Base-by-base conservation (phyloP, 2,329 filamentous ascomycete species). In the Cladosporium halotolerans region DNA sequence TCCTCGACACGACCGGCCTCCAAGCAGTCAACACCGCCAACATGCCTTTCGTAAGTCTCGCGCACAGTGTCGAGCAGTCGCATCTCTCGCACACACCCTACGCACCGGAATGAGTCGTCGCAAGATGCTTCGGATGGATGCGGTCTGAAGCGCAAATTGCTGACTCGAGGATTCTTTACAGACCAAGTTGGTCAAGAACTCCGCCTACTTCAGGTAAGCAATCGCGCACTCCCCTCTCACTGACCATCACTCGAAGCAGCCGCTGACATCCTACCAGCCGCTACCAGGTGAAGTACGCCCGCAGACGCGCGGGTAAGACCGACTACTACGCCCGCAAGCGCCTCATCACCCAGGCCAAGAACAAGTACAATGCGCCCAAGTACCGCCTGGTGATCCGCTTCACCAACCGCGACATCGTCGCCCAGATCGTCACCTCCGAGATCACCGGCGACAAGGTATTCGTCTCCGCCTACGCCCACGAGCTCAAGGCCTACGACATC, bases 311-410 rank as follows among this genome's bases (percentile, higher is more conserved):
- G 72, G 93, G 93, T 75, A 99, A 99, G 88, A 99, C 93, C 81
- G 93, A 99, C 77, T 99, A 99, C 89, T 97, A 96, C 78, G 93
- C 93, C 74, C 92, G 93, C 77, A 97, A 97, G 89, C 88, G 93
- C 73, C 84, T 99, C 77, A 93, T 97, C 83, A 91, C 89, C 81
- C 93, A 99, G 84, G 93, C 93, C 80, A 99, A 97, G 89, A 99
- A 99, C 89, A 99, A 99, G 88, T 99, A 97, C 88, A 95, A 95
- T 80, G 88, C 93, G 62, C 93, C 93, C 79, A 99, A 99, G 85
- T 97, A 99, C 87, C 89, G 93, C 73, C 87, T 99, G 72, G 93
- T 99, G 66, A 89, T 99, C 74, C 93, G 93, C 63, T 71, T 71
- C 68, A 71, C 68, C 65, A 70, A 97, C 87, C 89, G 90, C 78